phyloP scores from a whole-genome alignment of 2,329 filamentous ascomycete species.

The Talaromyces sp. region DNA sequence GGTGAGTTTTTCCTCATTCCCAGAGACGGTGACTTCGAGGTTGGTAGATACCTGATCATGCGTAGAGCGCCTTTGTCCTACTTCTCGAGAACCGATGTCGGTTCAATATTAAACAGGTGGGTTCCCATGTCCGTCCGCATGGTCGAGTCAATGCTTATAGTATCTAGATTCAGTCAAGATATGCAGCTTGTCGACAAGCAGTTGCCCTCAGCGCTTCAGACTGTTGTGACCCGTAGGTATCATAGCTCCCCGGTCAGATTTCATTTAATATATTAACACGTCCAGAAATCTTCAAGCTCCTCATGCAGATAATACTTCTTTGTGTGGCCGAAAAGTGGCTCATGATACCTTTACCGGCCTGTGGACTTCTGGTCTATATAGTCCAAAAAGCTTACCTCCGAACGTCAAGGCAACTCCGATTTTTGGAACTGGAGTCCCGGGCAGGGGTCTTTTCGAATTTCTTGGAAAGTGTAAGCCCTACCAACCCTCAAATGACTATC shows the following conservation, averaged over 20 bases:
- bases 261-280: not conserved
- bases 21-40: no score
- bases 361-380: slow-evolving; percentile 38
- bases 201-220: slow-evolving; percentile 26
- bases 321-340: slow-evolving; percentile 1
- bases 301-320: slow-evolving; percentile 7
- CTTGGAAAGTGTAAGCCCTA: slow-evolving; percentile 48
- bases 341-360: not conserved
- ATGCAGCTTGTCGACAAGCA: slow-evolving; percentile 42
- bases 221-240: slow-evolving; percentile 3
- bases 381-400: slow-evolving; percentile 56
- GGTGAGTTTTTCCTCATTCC: not conserved
- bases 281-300: slow-evolving; percentile 9
- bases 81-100: slow-evolving; percentile 4
- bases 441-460: slow-evolving; percentile 55
- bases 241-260: not conserved
- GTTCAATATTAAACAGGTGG: slow-evolving; percentile 8
- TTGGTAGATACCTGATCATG: not conserved
- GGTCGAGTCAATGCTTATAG: not conserved
- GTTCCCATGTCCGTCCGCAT: not conserved
- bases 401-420: slow-evolving; percentile 56
- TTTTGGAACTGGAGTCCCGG: slow-evolving; percentile 58
- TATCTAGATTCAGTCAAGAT: slow-evolving; percentile 31
- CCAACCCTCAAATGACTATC: not conserved
- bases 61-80: slow-evolving; percentile 6